Conservation (phyloP, 129 eudicot genomes). For the Heracleum sosnowskyi region DNA sequence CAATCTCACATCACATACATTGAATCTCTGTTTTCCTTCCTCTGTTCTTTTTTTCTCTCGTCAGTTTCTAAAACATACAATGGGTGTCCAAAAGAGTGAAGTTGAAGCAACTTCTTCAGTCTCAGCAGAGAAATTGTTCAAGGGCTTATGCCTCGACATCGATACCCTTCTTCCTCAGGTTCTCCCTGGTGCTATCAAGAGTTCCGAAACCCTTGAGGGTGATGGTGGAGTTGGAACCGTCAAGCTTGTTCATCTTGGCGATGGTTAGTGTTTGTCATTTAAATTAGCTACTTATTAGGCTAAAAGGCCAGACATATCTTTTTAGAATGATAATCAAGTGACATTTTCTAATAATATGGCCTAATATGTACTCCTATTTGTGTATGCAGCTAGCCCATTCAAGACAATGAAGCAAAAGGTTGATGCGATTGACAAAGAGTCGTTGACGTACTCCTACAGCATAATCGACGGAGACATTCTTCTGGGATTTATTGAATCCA, state of each 20-base stretch:
- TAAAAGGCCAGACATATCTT: no score
- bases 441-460: background rate
- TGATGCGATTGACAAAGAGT: background rate
- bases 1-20: background rate
- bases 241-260: constrained; percentile 8
- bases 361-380: background rate
- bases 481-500: background rate
- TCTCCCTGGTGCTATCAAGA: constrained; percentile 12
- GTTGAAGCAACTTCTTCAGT: background rate
- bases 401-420: constrained; percentile 1
- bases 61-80: background rate
- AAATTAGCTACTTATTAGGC: no score
- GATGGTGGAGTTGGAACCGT: constrained; percentile 18
- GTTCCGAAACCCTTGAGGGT: constrained; percentile 12
- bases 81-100: constrained; percentile 8
- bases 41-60: background rate
- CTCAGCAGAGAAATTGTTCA: background rate
- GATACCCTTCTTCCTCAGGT: constrained; percentile 12
- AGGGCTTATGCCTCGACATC: background rate
- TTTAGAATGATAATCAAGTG: no score
- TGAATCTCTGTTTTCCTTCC: background rate
- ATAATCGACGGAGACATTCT: constrained; percentile 2
- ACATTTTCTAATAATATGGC: no score
- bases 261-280: background rate
- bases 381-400: background rate